Percentiles rank a stretch among this genome's conserved stretches.
Conservation (phyloP, 257 asterid species). For the Gentiana dahurica region DNA sequence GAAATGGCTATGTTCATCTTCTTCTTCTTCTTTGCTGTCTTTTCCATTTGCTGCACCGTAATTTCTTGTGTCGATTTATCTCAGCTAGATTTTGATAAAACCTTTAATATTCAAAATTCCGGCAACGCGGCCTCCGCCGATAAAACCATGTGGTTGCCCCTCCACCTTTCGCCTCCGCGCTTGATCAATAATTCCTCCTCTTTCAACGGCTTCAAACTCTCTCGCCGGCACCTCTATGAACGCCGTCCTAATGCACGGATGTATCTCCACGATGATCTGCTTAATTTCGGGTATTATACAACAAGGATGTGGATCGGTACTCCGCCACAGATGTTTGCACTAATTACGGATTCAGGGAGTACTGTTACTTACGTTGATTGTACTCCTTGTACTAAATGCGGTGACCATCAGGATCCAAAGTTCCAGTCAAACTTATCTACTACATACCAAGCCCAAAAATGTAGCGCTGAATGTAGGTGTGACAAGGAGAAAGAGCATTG, state of each 20-base stretch:
- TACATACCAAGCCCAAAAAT: slow-evolving; percentile 74
- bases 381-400: slow-evolving; percentile 66
- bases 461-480: slow-evolving; percentile 74
- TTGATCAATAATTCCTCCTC: too few species aligned
- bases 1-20: too few species aligned
- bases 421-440: slow-evolving; percentile 74
- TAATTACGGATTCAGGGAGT: slow-evolving; percentile 79
- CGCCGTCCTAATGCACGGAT: slow-evolving; percentile 36
- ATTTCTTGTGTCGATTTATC: too few species aligned
- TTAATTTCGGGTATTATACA: slow-evolving; percentile 36
- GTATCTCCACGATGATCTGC: slow-evolving; percentile 70
- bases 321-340: slow-evolving; percentile 78
- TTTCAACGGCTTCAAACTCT: background rate
- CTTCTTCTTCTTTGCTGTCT: too few species aligned
- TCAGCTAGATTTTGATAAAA: too few species aligned
- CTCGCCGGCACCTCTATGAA: slow-evolving; percentile 34
- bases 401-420: slow-evolving; percentile 88
- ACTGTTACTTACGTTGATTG: slow-evolving; percentile 83
- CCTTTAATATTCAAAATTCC: too few species aligned
- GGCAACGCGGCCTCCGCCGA: too few species aligned
- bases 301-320: slow-evolving; percentile 80
- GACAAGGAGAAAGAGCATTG: slow-evolving; percentile 67
- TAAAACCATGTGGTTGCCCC: too few species aligned
- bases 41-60: too few species aligned
- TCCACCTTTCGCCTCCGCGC: too few species aligned